These are phyloP conservation scores for Alternaria panax DNA, from an alignment of 2,329 filamentous ascomycete genomes.

Conservation along the genomic window DNA sequence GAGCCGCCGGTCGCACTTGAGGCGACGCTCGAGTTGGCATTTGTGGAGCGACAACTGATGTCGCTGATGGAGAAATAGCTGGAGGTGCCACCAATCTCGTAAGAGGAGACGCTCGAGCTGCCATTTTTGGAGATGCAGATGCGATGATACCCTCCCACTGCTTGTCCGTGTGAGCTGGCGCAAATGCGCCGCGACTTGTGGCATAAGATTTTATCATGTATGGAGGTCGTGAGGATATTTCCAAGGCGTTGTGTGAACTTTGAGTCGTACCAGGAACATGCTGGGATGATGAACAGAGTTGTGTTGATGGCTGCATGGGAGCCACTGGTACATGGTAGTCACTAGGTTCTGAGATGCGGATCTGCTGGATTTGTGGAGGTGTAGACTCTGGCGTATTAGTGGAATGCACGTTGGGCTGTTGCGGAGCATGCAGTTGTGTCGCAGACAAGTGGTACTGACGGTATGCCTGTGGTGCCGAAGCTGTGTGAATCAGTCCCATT, in stretches of 20 bases:
- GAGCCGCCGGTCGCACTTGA: neutral
- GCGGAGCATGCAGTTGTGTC: neutral
- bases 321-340: neutral
- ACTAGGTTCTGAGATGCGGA: neutral
- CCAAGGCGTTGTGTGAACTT: neutral
- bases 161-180: neutral
- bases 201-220: neutral
- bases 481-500: neutral
- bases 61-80: no score
- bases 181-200: neutral
- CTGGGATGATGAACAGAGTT: neutral
- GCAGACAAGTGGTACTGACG: neutral
- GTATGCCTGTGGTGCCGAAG: neutral
- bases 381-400: neutral
- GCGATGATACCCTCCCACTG: conserved; percentile 8
- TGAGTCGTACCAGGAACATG: neutral
- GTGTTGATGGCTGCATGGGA: neutral
- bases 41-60: neutral
- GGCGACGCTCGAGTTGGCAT: neutral
- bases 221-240: neutral
- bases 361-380: neutral
- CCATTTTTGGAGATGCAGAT: conserved; percentile 1
- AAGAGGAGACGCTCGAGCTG: neutral
- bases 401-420: neutral
- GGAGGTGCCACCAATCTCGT: no score